Percentiles rank a stretch among this genome's conserved stretches.
Conservation (phyloP, 176 grass and related monocot genomes). For the Tuctoria greenei region DNA sequence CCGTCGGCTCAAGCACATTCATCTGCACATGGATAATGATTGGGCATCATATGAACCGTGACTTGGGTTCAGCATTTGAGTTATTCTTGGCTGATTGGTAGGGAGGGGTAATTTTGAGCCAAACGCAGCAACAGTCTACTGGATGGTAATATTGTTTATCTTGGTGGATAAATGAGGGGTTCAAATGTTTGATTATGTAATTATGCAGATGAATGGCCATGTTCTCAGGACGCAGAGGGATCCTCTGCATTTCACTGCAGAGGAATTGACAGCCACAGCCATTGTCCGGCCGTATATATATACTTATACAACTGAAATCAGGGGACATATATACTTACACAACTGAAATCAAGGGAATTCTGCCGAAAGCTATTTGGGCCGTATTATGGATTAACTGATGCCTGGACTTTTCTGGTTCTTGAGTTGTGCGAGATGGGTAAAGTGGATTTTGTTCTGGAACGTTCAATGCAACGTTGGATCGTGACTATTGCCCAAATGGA, state of each 20-base stretch:
- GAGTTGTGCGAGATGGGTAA: too few species aligned
- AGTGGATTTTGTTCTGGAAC: too few species aligned
- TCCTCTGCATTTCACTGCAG: not conserved
- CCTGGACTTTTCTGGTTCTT: too few species aligned
- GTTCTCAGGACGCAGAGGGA: not conserved
- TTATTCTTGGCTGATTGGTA: conserved; percentile 42
- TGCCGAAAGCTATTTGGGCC: too few species aligned
- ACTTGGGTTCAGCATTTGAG: conserved; percentile 49
- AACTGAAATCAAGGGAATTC: too few species aligned
- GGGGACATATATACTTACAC: too few species aligned
- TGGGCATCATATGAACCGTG: conserved; percentile 44
- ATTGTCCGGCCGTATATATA: conserved; percentile 29
- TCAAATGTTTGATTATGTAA: conserved; percentile 40
- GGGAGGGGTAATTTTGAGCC: conserved; percentile 33
- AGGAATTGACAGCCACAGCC: not conserved
- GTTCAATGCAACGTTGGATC: conserved; percentile 44
- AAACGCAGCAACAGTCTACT: conserved; percentile 52
- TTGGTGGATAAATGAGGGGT: conserved; percentile 27
- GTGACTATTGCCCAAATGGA: conserved; percentile 41
- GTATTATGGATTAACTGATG: too few species aligned
- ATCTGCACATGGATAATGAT: conserved; percentile 62
- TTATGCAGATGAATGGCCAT: conserved; percentile 41
- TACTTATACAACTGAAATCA: conserved; percentile 10
- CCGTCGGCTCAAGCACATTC: conserved; percentile 32
- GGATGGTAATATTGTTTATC: conserved; percentile 30